phyloP scores from a whole-genome alignment of 441 rosid species.

The Adansonia gregorii region DNA sequence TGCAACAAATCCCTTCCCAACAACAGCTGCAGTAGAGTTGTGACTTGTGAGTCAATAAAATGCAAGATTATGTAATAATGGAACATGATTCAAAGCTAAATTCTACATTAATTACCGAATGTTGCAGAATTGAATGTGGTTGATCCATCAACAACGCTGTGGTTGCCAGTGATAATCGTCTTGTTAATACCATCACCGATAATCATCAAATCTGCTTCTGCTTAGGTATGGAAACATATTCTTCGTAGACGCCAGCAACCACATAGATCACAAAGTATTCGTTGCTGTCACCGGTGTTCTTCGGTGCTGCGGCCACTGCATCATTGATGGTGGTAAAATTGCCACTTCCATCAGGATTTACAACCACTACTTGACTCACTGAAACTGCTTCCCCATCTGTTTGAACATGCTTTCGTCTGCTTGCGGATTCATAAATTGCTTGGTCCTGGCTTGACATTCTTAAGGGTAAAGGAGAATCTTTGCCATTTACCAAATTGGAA shows the following conservation, averaged over 20 bases:
- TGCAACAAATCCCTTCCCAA: conserved; percentile 64
- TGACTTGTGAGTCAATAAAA: neutral
- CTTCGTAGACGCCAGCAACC: conserved; percentile 53
- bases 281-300: conserved; percentile 29
- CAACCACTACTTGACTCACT: conserved; percentile 50
- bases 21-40: conserved; percentile 45
- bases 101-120: conserved; percentile 39
- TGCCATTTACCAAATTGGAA: conserved; percentile 25
- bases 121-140: conserved; percentile 59
- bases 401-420: conserved; percentile 28
- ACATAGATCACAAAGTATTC: conserved; percentile 55
- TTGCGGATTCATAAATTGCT: conserved; percentile 31
- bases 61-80: neutral
- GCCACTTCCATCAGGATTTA: conserved; percentile 47
- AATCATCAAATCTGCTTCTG: conserved; percentile 48
- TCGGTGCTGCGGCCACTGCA: conserved; percentile 58
- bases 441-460: conserved; percentile 25
- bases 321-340: conserved; percentile 48
- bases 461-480: conserved; percentile 24
- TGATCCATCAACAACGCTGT: conserved; percentile 49
- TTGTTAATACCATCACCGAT: conserved; percentile 54
- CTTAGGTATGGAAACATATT: conserved; percentile 52
- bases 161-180: conserved; percentile 51
- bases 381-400: conserved; percentile 9
- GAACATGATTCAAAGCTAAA: neutral